These are phyloP conservation scores for Termitomyces heimii DNA, from an alignment of 768 basidiomycete species.

Conservation along the genomic window DNA sequence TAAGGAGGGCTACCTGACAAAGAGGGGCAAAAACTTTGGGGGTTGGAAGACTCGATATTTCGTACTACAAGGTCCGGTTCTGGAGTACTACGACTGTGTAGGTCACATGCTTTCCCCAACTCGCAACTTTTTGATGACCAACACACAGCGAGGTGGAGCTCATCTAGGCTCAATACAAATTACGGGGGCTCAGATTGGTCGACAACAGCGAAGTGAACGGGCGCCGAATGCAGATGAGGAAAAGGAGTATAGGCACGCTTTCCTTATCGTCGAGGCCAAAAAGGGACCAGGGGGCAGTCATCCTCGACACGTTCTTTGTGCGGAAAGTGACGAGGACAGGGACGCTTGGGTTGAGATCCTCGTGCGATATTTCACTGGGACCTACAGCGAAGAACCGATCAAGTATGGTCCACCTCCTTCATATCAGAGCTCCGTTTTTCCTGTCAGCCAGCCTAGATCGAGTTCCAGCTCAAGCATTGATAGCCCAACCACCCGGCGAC, in stretches of 20 bases:
- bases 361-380: constrained; percentile 79
- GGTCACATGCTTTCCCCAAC: constrained; percentile 27
- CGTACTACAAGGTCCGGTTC: constrained; percentile 81
- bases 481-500: constrained; percentile 24
- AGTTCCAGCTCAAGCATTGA: constrained; percentile 45
- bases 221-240: constrained; percentile 65
- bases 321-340: constrained; percentile 89
- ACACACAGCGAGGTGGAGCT: constrained; percentile 75
- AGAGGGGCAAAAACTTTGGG: constrained; percentile 96
- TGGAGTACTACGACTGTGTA: constrained; percentile 96
- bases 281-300: constrained; percentile 63
- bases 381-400: constrained; percentile 68
- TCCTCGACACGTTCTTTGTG: constrained; percentile 89
- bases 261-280: constrained; percentile 90
- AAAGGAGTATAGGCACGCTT: constrained; percentile 94
- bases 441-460: constrained; percentile 42
- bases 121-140: constrained; percentile 7
- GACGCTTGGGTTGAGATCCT: constrained; percentile 95
- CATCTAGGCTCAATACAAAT: constrained; percentile 89
- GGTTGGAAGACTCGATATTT: constrained; percentile 98
- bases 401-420: constrained; percentile 28
- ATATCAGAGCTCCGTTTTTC: constrained; percentile 11
- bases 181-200: constrained; percentile 92
- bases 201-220: constrained; percentile 70
- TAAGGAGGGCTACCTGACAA: constrained; percentile 95